Conservation (phyloP, 108 stramenopile genomes). For the Cyclotella baltica region DNA sequence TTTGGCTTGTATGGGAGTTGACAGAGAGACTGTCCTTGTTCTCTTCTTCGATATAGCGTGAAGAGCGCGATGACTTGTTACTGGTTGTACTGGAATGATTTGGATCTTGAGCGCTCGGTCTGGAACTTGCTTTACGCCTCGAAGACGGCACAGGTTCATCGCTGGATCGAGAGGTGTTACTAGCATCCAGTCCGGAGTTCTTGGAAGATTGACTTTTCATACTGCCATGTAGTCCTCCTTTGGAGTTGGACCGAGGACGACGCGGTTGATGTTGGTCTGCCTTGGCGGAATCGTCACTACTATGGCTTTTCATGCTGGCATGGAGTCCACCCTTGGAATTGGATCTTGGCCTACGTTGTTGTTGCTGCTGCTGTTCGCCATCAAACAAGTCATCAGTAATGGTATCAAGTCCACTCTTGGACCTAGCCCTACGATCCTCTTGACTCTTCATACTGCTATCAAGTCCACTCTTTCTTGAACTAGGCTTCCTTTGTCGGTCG, state of each 20-base stretch:
- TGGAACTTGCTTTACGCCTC: neutral
- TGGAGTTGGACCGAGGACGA: neutral
- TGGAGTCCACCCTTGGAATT: neutral
- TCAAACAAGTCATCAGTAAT: neutral
- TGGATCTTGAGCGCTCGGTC: neutral
- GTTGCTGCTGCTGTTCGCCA: neutral
- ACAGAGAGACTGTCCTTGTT: neutral
- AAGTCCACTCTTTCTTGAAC: neutral
- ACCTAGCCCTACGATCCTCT: too few relatives aligned
- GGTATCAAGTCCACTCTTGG: neutral
- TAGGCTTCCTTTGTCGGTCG: too few relatives aligned
- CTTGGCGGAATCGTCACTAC: neutral
- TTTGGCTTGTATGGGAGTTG: neutral
- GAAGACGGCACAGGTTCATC: too few relatives aligned
- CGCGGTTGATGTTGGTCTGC: too few relatives aligned
- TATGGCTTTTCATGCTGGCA: neutral
- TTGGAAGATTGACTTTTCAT: slow-evolving; percentile 1
- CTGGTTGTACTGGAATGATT: neutral
- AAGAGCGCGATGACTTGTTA: neutral
- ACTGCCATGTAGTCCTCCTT: neutral
- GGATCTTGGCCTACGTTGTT: neutral
- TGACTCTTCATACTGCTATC: neutral
- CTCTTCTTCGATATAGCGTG: neutral
- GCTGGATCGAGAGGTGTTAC: neutral
- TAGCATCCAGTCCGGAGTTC: neutral